Conservation (phyloP, 129 eudicot species). For the sunflower (Helianthus annuus) region HanXRQr2.0-SUNRISE NC_035433.2:144066273-144066772, state of each 20-base stretch:
- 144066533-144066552: too few relatives aligned
- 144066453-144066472: too few relatives aligned
- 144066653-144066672: constrained; percentile 15
- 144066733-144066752: constrained; percentile 37
- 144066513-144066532: too few relatives aligned
- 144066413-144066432: too few relatives aligned
- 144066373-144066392: constrained; percentile 22
- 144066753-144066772: constrained; percentile 39
- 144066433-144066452: too few relatives aligned
- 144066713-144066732: constrained; percentile 40
- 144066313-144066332: constrained; percentile 19
- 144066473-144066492: too few relatives aligned
- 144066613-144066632: neutral
- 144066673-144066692: constrained; percentile 41
- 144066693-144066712: constrained; percentile 40
- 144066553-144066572: too few relatives aligned
- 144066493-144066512: too few relatives aligned
- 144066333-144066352: constrained; percentile 23
- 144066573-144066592: constrained; percentile 38
- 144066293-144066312: constrained; percentile 49
- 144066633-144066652: constrained; percentile 36
- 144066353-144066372: constrained; percentile 49
- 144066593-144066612: constrained; percentile 10
- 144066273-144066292: constrained; percentile 58
- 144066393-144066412: too few relatives aligned